Conservation (phyloP, 495 filamentous ascomycete genomes). For the Penicillium subrubescens region DNA sequence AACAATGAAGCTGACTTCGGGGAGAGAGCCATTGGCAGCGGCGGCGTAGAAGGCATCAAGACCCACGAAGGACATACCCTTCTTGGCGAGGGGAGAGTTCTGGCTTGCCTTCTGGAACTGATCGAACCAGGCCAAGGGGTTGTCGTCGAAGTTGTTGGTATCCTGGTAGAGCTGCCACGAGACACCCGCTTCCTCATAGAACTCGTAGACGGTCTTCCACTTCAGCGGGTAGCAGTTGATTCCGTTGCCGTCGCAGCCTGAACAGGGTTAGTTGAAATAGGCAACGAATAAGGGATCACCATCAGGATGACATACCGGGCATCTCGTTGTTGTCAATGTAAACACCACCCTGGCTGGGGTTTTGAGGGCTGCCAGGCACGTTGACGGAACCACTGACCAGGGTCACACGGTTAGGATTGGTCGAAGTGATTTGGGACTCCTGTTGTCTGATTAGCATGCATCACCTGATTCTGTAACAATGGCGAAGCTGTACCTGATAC, state of each 20-base stretch:
- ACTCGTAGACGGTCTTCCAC: slow-evolving; percentile 57
- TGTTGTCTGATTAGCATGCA: slow-evolving; percentile 14
- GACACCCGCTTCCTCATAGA: slow-evolving; percentile 54
- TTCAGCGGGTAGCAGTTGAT: slow-evolving; percentile 57
- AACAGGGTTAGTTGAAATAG: not conserved
- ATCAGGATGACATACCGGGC: slow-evolving; percentile 32
- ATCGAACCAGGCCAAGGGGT: slow-evolving; percentile 56
- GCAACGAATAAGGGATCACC: not conserved
- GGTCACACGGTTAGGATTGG: slow-evolving; percentile 58
- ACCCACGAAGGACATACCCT: slow-evolving; percentile 47
- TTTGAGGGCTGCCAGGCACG: slow-evolving; percentile 52
- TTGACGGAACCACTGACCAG: slow-evolving; percentile 56
- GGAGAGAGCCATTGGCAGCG: slow-evolving; percentile 54
- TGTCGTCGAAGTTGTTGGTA: slow-evolving; percentile 58
- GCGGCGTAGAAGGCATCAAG: slow-evolving; percentile 53
- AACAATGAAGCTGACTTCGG: slow-evolving; percentile 55
- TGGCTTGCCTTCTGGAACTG: slow-evolving; percentile 50
- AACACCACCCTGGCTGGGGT: slow-evolving; percentile 44
- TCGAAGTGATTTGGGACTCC: slow-evolving; percentile 55
- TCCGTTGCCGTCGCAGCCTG: slow-evolving; percentile 45
- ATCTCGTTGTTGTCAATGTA: slow-evolving; percentile 60
- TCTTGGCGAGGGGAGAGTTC: slow-evolving; percentile 39
- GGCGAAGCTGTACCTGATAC: slow-evolving; percentile 45
- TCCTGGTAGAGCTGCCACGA: slow-evolving; percentile 59
- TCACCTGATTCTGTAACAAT: not conserved